Evolutionary conservation across 257 asterid species (phyloP).

Genomic region (Handroanthus guayacan): DNA sequence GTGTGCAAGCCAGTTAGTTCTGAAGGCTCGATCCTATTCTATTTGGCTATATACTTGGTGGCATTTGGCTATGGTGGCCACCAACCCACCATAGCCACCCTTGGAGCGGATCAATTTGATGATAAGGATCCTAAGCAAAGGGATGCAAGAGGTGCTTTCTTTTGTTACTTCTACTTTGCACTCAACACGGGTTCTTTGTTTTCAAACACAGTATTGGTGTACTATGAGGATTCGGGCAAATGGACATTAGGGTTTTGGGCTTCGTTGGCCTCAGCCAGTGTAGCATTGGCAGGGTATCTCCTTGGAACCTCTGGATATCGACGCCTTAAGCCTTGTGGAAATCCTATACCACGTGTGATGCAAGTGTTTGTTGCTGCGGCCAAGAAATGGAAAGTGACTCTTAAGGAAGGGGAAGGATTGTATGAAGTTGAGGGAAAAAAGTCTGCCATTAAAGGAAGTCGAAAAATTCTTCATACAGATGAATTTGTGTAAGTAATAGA

Average conservation of each 20-base stretch:
- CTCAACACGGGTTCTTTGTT: constrained; percentile 73
- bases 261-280: constrained; percentile 56
- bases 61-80: constrained; percentile 90
- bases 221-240: constrained; percentile 69
- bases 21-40: constrained; percentile 47
- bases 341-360: constrained; percentile 66
- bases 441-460: constrained; percentile 63
- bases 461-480: constrained; percentile 66
- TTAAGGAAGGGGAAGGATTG: constrained; percentile 33
- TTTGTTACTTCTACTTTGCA: constrained; percentile 74
- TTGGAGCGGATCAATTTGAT: constrained; percentile 84
- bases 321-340: constrained; percentile 62
- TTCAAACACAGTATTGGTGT: constrained; percentile 74
- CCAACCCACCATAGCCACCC: constrained; percentile 84
- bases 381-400: constrained; percentile 41
- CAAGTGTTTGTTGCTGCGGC: constrained; percentile 67
- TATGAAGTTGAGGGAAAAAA: constrained; percentile 65
- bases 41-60: constrained; percentile 70
- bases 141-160: constrained; percentile 52
- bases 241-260: constrained; percentile 81
- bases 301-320: constrained; percentile 57
- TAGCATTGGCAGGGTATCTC: constrained; percentile 50
- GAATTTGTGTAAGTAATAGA: constrained; percentile 53
- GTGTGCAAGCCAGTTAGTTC: constrained; percentile 26
- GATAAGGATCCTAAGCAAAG: constrained; percentile 44